These are phyloP conservation scores for Microcos paniculata DNA, from an alignment of 345 rosid genomes.

Conservation along the genomic window DNA sequence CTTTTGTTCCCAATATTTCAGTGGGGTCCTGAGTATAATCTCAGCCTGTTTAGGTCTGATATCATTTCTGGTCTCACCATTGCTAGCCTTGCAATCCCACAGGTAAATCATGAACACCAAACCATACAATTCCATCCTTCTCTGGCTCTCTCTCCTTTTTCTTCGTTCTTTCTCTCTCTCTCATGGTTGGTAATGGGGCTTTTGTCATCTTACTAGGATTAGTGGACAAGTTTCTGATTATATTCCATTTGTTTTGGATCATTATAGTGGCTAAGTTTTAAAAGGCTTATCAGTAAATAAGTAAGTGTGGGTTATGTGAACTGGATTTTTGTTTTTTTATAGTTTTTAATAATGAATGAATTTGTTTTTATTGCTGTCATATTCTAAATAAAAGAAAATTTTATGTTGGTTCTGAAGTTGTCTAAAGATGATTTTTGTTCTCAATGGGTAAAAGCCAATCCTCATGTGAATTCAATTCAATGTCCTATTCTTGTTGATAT, in stretches of 20 bases:
- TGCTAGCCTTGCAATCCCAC: conserved; percentile 99
- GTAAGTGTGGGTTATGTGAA: conserved; percentile 10
- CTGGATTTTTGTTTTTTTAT: conserved; percentile 2
- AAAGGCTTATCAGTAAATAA: neutral
- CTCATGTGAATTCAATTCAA: conserved; percentile 1
- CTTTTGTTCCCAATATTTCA: conserved; percentile 75
- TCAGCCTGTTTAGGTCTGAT: conserved; percentile 72
- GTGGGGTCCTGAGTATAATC: conserved; percentile 72
- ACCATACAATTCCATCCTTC: neutral
- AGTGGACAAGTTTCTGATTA: conserved; percentile 19
- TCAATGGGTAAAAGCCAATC: neutral
- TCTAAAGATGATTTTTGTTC: neutral
- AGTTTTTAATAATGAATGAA: neutral
- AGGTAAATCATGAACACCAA: conserved; percentile 43
- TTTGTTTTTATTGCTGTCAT: neutral
- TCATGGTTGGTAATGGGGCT: neutral
- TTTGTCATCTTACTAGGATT: neutral
- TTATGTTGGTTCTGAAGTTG: neutral
- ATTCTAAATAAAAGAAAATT: neutral
- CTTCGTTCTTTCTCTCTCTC: neutral
- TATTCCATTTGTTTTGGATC: conserved; percentile 26
- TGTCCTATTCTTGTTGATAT: neutral
- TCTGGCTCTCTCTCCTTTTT: neutral
- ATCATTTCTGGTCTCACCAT: conserved; percentile 95
- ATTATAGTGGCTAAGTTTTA: conserved; percentile 17